phyloP scores from a whole-genome alignment of 192 early-diverging fungal genomes.

The Lobosporangium transversale region DNA sequence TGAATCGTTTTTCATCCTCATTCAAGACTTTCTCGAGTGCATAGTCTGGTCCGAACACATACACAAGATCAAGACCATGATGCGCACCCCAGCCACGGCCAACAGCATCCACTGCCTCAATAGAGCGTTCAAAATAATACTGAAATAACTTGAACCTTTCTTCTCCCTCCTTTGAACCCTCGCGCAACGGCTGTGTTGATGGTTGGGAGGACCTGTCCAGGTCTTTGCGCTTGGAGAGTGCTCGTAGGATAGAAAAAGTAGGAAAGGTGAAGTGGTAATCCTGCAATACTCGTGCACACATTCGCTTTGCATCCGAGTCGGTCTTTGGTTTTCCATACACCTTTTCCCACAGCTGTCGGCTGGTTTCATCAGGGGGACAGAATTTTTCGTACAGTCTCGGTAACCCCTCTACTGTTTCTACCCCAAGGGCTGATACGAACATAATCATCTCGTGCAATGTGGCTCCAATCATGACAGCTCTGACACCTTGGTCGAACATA shows the following conservation, averaged over 20 bases:
- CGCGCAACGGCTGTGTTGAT: neutral
- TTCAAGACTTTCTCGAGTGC: conserved; percentile 12
- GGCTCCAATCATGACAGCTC: conserved; percentile 20
- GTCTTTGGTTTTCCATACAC: conserved; percentile 18
- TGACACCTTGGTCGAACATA: conserved; percentile 24
- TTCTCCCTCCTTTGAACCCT: neutral
- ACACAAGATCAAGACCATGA: conserved; percentile 39
- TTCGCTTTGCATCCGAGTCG: conserved; percentile 2
- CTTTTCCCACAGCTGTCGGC: conserved; percentile 12
- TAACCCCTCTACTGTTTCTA: conserved; percentile 1
- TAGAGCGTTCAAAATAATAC: conserved; percentile 33
- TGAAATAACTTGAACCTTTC: conserved; percentile 11
- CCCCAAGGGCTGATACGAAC: conserved; percentile 10
- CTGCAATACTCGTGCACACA: conserved; percentile 1
- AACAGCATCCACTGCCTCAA: conserved; percentile 8
- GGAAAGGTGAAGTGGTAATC: conserved; percentile 13
- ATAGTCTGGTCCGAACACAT: conserved; percentile 29
- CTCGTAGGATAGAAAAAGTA: conserved; percentile 7
- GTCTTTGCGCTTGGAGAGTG: conserved; percentile 28
- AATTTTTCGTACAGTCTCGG: conserved; percentile 7
- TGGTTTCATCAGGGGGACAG: conserved; percentile 14
- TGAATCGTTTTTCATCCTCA: conserved; percentile 14
- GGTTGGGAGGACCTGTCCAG: neutral
- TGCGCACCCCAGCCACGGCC: conserved; percentile 14
- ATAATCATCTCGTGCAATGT: conserved; percentile 24